Evolutionary conservation across 1,284 basidiomycete species (phyloP).

Genomic region (Cryptococcus wingfieldii): DNA sequence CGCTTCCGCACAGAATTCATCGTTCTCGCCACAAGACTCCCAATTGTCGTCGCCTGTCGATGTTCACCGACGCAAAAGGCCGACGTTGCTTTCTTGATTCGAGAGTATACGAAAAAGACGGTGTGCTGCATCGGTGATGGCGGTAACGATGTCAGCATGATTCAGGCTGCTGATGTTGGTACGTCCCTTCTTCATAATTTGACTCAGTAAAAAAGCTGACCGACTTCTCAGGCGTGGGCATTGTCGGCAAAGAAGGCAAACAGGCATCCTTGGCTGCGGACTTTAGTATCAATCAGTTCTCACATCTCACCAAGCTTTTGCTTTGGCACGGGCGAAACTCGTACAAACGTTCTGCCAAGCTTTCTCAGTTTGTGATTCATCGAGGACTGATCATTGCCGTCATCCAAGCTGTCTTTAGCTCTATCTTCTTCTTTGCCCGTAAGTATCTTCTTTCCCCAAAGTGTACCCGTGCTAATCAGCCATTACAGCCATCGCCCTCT

Average conservation of each 20-base stretch:
- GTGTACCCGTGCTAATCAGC: background rate
- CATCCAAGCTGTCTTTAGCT: slow-evolving; percentile 94
- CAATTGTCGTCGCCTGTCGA: slow-evolving; percentile 93
- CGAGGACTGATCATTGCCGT: slow-evolving; percentile 95
- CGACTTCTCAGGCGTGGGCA: slow-evolving; percentile 72
- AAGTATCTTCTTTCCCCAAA: slow-evolving; percentile 13
- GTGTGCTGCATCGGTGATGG: slow-evolving; percentile 99
- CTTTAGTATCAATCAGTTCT: slow-evolving; percentile 96
- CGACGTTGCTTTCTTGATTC: slow-evolving; percentile 89
- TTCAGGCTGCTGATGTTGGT: slow-evolving; percentile 95
- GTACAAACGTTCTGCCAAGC: slow-evolving; percentile 94
- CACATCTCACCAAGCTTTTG: slow-evolving; percentile 86
- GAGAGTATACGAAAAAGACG: slow-evolving; percentile 81
- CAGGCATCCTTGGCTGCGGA: slow-evolving; percentile 97
- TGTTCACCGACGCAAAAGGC: slow-evolving; percentile 99
- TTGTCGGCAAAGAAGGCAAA: slow-evolving; percentile 98
- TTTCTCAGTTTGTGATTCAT: slow-evolving; percentile 98
- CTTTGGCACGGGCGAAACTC: slow-evolving; percentile 88
- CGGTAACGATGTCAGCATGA: slow-evolving; percentile 96
- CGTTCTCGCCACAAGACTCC: slow-evolving; percentile 89
- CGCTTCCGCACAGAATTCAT: slow-evolving; percentile 91
- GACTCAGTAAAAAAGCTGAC: background rate
- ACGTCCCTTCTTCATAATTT: slow-evolving; percentile 41
- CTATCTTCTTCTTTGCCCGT: slow-evolving; percentile 96
- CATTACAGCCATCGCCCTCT: slow-evolving; percentile 73